Conservation (phyloP, 257 asterid genomes). For the Plantago ovata region DNA sequence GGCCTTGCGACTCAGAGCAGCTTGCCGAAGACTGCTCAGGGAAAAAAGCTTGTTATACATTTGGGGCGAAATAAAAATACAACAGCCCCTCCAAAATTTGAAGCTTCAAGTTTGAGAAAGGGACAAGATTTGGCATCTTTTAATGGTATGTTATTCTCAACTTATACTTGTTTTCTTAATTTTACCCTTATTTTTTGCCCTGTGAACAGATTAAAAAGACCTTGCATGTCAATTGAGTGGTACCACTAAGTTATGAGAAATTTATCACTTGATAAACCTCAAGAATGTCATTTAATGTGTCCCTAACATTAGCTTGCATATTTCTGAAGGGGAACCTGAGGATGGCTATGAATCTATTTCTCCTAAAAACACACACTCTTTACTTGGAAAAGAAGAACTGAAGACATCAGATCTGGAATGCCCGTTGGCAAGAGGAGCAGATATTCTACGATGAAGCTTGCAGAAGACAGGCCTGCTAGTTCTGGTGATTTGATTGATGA, state of each 20-base stretch:
- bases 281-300: constrained; percentile 29
- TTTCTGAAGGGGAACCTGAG: constrained; percentile 26
- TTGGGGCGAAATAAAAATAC: constrained; percentile 61
- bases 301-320: constrained; percentile 30
- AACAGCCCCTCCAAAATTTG: constrained; percentile 54
- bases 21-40: constrained; percentile 46
- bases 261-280: constrained; percentile 25
- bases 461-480: constrained; percentile 31
- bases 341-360: constrained; percentile 46
- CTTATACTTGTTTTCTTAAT: constrained; percentile 10
- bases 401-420: constrained; percentile 38
- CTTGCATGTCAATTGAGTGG: constrained; percentile 5
- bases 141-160: constrained; percentile 41
- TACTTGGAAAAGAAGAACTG: constrained; percentile 48
- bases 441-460: constrained; percentile 26
- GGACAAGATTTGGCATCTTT: constrained; percentile 52
- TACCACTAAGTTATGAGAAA: too few species aligned
- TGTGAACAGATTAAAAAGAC: too few species aligned
- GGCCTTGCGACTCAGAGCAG: constrained; percentile 43
- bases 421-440: constrained; percentile 40
- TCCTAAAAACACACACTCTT: constrained; percentile 35
- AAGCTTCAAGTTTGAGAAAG: constrained; percentile 52
- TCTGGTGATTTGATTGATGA: constrained; percentile 44
- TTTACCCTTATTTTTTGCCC: too few species aligned
- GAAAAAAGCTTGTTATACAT: constrained; percentile 88